Evolutionary conservation across 148 eudicot species (phyloP).

Genomic region (Rhododendron griersonianum): DNA sequence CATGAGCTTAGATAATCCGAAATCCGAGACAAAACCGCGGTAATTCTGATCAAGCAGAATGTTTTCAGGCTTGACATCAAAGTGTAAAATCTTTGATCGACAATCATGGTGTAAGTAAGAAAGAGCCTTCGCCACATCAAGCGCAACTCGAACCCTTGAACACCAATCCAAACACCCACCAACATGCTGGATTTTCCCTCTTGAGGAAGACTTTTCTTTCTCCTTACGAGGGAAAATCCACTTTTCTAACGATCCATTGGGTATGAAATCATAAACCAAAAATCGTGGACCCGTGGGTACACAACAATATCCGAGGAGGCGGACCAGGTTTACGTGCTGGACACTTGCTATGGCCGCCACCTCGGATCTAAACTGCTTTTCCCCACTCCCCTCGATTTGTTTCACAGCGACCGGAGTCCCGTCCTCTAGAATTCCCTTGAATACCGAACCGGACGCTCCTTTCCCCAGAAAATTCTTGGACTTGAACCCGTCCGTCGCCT

Average conservation of each 20-base stretch:
- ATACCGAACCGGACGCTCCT: slow-evolving; percentile 69
- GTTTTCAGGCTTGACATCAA: slow-evolving; percentile 85
- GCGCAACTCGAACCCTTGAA: slow-evolving; percentile 46
- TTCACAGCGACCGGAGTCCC: slow-evolving; percentile 74
- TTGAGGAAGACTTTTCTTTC: too few relatives aligned
- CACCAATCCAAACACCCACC: slow-evolving; percentile 70
- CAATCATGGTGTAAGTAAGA: slow-evolving; percentile 87
- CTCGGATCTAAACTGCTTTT: slow-evolving; percentile 69
- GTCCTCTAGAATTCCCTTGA: slow-evolving; percentile 55
- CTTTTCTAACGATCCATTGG: slow-evolving; percentile 67
- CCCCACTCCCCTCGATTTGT: slow-evolving; percentile 46
- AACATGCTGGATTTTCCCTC: too few relatives aligned
- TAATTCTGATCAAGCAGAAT: slow-evolving; percentile 59
- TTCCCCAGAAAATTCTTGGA: slow-evolving; percentile 35
- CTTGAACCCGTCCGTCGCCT: slow-evolving; percentile 64
- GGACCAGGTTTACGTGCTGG: slow-evolving; percentile 66
- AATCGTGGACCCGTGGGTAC: slow-evolving; percentile 47
- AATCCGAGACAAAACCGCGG: slow-evolving; percentile 64
- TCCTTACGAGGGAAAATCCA: slow-evolving; percentile 58
- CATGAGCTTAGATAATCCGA: slow-evolving; percentile 76
- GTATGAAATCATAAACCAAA: slow-evolving; percentile 65
- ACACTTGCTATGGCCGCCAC: slow-evolving; percentile 70
- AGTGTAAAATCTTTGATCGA: slow-evolving; percentile 60
- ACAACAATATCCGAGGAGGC: slow-evolving; percentile 61
- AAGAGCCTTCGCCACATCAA: slow-evolving; percentile 80